phyloP scores from a whole-genome alignment of 1,284 basidiomycete genomes.

The Porogramme epimiltina region DNA sequence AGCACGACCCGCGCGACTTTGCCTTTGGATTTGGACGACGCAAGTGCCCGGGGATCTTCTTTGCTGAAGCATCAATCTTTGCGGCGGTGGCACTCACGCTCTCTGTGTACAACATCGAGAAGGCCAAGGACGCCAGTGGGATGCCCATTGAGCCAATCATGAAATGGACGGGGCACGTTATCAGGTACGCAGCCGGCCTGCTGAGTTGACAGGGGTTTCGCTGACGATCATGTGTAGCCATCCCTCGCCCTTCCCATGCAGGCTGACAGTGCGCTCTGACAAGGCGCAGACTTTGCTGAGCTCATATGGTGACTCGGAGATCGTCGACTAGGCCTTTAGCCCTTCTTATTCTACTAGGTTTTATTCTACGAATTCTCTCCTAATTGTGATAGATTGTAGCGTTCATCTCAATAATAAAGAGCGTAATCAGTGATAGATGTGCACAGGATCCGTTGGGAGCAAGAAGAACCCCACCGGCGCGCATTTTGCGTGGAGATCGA shows the following conservation, averaged over 20 bases:
- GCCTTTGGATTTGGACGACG: constrained; percentile 30
- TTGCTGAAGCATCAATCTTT: constrained; percentile 36
- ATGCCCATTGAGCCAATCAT: constrained; percentile 19
- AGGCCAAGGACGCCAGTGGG: constrained; percentile 25
- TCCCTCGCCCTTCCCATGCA: constrained; percentile 33
- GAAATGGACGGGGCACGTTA: constrained; percentile 22
- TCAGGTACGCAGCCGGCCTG: constrained; percentile 17
- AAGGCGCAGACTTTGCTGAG: constrained; percentile 20
- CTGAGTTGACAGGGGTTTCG: not conserved
- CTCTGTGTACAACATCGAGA: constrained; percentile 32
- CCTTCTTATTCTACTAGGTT: too few relatives aligned
- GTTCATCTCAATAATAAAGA: too few relatives aligned
- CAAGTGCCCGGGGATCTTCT: constrained; percentile 21
- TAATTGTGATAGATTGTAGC: too few relatives aligned
- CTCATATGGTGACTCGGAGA: too few relatives aligned
- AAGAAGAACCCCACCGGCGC: too few relatives aligned
- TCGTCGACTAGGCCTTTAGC: too few relatives aligned
- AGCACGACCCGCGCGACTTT: constrained; percentile 25
- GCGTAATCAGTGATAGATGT: too few relatives aligned
- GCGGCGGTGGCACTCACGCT: constrained; percentile 31
- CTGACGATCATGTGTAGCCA: constrained; percentile 19
- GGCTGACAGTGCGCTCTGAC: constrained; percentile 29
- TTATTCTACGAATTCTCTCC: too few relatives aligned
- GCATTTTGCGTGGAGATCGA: too few relatives aligned
- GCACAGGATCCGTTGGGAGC: too few relatives aligned